Evolutionary conservation across 2,329 filamentous ascomycete species (phyloP).

Genomic region (Trichophyton benhamiae): DNA sequence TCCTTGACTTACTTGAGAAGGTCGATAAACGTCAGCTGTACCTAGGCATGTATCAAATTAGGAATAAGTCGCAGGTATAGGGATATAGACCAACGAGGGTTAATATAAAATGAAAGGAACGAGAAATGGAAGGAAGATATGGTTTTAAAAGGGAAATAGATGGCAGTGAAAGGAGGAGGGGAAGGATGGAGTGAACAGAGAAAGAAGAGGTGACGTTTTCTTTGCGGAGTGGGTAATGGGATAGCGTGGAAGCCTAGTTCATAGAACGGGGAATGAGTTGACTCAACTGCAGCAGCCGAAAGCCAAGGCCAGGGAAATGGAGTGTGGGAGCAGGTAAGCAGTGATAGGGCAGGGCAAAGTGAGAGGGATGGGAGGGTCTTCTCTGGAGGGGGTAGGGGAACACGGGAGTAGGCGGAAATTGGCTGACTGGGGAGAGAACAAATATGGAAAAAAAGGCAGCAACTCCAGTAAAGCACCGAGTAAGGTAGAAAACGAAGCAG

Average conservation of each 20-base stretch:
- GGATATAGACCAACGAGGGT: not conserved
- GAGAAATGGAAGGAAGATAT: constrained; percentile 2
- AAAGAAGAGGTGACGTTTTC: constrained; percentile 1
- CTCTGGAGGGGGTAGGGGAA: not conserved
- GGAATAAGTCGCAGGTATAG: constrained; percentile 15
- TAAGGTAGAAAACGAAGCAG: not conserved
- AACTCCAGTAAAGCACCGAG: not conserved
- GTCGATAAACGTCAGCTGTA: constrained; percentile 37
- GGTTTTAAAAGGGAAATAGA: not conserved
- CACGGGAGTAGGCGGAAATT: constrained; percentile 2
- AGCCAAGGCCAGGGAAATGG: not conserved
- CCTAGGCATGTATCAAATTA: constrained; percentile 14
- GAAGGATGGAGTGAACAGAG: constrained; percentile 3
- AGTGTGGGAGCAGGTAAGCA: not conserved
- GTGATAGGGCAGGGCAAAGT: not conserved
- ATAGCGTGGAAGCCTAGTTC: not conserved
- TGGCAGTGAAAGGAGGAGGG: constrained; percentile 5
- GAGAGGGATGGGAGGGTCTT: not conserved
- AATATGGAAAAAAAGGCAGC: constrained; percentile 2
- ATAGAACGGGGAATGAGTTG: not conserved
- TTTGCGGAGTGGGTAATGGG: constrained; percentile 1
- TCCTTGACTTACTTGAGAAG: constrained; percentile 32
- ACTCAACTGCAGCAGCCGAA: not conserved
- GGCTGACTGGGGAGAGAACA: not conserved
- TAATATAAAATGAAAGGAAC: constrained; percentile 5